Evolutionary conservation across 1,139 yeast genomes (phyloP).

Genomic region (Geotrichum phurueaensis): DNA sequence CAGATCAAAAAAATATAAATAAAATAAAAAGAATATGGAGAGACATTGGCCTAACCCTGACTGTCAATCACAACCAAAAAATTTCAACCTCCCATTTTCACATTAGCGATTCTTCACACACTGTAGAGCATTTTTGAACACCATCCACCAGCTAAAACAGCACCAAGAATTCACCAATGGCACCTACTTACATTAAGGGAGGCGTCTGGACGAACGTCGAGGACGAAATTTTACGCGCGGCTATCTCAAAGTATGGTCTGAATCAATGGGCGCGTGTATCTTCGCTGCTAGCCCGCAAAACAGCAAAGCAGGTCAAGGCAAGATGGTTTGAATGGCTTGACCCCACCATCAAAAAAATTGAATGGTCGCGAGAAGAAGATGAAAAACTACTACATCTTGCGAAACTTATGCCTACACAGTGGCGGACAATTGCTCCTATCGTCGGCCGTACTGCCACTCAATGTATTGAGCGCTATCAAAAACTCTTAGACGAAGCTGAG

Average conservation of each 20-base stretch:
- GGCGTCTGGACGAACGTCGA: slow-evolving; percentile 91
- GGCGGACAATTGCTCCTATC: slow-evolving; percentile 81
- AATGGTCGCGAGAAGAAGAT: slow-evolving; percentile 78
- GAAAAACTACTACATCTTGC: slow-evolving; percentile 62
- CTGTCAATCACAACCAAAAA: neutral
- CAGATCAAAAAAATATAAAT: neutral
- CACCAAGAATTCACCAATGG: slow-evolving; percentile 30
- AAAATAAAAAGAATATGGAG: neutral
- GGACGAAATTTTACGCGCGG: slow-evolving; percentile 84
- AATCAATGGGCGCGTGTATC: slow-evolving; percentile 95
- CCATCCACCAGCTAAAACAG: neutral
- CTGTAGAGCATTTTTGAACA: neutral
- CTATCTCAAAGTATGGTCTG: slow-evolving; percentile 86
- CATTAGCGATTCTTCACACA: neutral
- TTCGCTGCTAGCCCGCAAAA: slow-evolving; percentile 74
- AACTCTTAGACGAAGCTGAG: slow-evolving; percentile 55
- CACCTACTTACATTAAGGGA: slow-evolving; percentile 75
- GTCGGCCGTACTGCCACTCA: slow-evolving; percentile 83
- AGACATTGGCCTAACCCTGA: neutral
- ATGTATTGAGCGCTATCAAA: slow-evolving; percentile 83
- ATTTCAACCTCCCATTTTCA: neutral
- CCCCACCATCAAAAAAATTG: slow-evolving; percentile 58
- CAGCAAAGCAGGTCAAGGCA: slow-evolving; percentile 88
- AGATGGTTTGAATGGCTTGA: slow-evolving; percentile 88
- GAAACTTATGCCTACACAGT: slow-evolving; percentile 77